Percentiles rank a stretch among this genome's conserved stretches.
Conservation (phyloP, 148 eudicot genomes). For the Vaccinium vitisidaea region DNA sequence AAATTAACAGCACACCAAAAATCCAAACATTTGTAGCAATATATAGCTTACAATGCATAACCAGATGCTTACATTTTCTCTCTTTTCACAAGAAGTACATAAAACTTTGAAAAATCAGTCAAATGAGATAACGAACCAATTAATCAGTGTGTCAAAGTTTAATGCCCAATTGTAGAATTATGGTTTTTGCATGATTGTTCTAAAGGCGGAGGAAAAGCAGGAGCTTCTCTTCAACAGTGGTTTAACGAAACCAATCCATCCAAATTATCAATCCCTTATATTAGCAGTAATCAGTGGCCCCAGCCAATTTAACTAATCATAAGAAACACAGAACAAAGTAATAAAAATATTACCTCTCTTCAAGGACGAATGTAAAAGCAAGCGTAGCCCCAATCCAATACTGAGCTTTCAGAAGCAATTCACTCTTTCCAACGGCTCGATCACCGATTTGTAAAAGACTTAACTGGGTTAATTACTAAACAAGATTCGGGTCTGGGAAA, state of each 20-base stretch:
- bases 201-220: neutral
- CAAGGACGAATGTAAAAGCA: neutral
- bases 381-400: neutral
- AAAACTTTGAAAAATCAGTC: neutral
- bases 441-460: neutral
- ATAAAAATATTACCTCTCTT: neutral
- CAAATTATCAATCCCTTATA: neutral
- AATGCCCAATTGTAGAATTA: neutral
- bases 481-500: neutral
- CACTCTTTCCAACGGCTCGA: slow-evolving; percentile 2
- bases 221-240: neutral
- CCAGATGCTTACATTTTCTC: neutral
- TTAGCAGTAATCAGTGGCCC: neutral
- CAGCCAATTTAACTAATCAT: neutral
- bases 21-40: neutral
- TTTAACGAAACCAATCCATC: neutral
- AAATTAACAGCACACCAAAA: neutral
- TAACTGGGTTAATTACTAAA: neutral
- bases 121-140: neutral
- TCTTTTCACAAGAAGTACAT: neutral
- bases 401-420: neutral
- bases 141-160: neutral
- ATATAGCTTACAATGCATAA: neutral
- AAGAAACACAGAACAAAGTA: neutral
- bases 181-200: neutral